A percentile compares a stretch with the other conserved stretches of the same genome.
Conservation (phyloP, 2,329 filamentous ascomycete species). For the Aspergillus eucalypticola region DNA sequence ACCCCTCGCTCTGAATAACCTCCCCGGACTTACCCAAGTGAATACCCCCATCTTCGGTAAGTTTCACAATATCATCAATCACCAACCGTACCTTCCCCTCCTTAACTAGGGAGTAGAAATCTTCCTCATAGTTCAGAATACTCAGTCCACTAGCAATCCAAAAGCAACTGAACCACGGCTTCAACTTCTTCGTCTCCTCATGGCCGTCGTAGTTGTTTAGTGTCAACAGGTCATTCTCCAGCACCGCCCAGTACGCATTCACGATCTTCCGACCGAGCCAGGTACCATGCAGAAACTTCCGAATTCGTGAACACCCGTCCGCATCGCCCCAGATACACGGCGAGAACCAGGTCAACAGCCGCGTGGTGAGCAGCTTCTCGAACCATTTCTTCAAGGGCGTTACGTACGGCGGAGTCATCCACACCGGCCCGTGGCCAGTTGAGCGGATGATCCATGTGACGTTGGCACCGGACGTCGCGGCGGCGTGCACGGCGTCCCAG, state of each 20-base stretch:
- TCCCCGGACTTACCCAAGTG: constrained; percentile 61
- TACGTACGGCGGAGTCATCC: constrained; percentile 55
- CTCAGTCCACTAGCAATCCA: constrained; percentile 60
- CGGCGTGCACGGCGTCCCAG: constrained; percentile 63
- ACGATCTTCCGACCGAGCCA: constrained; percentile 52
- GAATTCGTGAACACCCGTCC: constrained; percentile 55
- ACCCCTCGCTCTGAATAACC: constrained; percentile 53
- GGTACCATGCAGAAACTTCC: constrained; percentile 54
- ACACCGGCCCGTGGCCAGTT: constrained; percentile 43
- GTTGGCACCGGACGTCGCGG: constrained; percentile 54
- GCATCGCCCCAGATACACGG: constrained; percentile 71
- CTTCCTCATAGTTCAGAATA: constrained; percentile 61
- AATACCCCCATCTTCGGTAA: constrained; percentile 55
- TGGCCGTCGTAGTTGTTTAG: constrained; percentile 50
- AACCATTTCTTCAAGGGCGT: constrained; percentile 68
- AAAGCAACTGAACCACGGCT: constrained; percentile 48
- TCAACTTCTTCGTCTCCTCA: constrained; percentile 48
- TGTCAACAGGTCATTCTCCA: constrained; percentile 52
- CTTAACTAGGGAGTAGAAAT: constrained; percentile 59
- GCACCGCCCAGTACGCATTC: constrained; percentile 55
- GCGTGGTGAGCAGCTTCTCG: constrained; percentile 66
- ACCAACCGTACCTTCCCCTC: constrained; percentile 57
- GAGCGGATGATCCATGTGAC: constrained; percentile 47
- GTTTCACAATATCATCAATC: constrained; percentile 54
- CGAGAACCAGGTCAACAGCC: constrained; percentile 71